Evolutionary conservation across 768 basidiomycete genomes (phyloP), one percentile per base, ranked within the genome.

Genomic region (Termitomyces sp.): DNA sequence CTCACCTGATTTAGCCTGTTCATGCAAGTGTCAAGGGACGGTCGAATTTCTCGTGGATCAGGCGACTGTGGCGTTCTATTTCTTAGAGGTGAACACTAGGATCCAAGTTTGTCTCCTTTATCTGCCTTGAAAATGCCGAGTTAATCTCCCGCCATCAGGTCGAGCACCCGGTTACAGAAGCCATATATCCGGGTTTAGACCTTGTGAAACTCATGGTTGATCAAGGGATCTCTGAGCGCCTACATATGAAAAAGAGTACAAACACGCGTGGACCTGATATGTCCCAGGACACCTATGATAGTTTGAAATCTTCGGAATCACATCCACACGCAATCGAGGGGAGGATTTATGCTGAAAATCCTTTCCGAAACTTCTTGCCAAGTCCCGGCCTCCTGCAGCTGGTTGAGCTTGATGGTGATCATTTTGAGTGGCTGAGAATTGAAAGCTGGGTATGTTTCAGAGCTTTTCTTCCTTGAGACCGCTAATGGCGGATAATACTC

Each of bases 21-120:
- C 20, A 56, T 50, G 11, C 28, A 4, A 36, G 38, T 54, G 22
- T 12, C n/a, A 64, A 82, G 88, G 87, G 4, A 90, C 87, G 0
- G 81, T 90, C 16, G 89, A 91, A 67, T 90, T 86, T 68, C 74
- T 89, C 6, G 83, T 87, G 7, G 81, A 86, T 63, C 78, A 85
- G 48, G 58, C 72, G 0, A 82, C 81, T 0, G 80, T 76, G 0
- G 66, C 75, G 1, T 88, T 87, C 72, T 89, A 78, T 74, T 91
- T 90, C 62, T 76, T 91, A 13, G 88, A 91, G 69, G 85, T 90
- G 83, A 90, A 91, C 63, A 85, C 86, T 0, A 78, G 87, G 9
- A 81, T 88, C 49, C 86, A 87, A 67, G 84, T 78, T 56, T 35
- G 58, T 42, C 9, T 36, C 33, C 33, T 3, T 24, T 20, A 0